Percentiles rank a stretch among this genome's conserved stretches.
Conservation (phyloP, 164 flowering plant species). For the Nelumbo lutea region DNA sequence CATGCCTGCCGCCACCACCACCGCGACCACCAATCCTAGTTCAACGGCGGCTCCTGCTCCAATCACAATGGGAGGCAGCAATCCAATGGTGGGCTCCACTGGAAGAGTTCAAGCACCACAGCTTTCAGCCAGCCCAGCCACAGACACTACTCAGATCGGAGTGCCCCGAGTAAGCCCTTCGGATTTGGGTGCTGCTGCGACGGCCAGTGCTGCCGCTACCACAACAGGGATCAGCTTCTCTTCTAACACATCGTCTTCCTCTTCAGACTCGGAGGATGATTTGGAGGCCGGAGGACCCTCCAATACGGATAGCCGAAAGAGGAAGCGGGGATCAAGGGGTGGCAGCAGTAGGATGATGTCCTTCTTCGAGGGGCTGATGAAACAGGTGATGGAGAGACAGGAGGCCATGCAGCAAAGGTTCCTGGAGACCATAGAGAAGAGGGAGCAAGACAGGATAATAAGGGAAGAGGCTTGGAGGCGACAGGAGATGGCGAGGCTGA, state of each 20-base stretch:
- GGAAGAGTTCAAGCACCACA: conserved; percentile 9
- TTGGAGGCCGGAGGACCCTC: conserved; percentile 21
- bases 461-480: conserved; percentile 78
- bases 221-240: conserved; percentile 43
- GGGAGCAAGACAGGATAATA: conserved; percentile 62
- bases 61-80: conserved; percentile 10
- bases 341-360: conserved; percentile 35
- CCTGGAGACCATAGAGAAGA: conserved; percentile 61
- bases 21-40: background rate
- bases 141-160: conserved; percentile 10
- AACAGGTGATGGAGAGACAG: conserved; percentile 70
- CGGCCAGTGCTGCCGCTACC: conserved; percentile 11
- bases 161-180: conserved; percentile 4
- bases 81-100: conserved; percentile 11
- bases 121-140: background rate
- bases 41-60: conserved; percentile 6
- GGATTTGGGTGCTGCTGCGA: conserved; percentile 6
- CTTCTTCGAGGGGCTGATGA: conserved; percentile 60
- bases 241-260: conserved; percentile 39
- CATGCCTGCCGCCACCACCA: background rate
- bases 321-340: conserved; percentile 28
- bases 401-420: conserved; percentile 62
- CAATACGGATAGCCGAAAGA: conserved; percentile 23
- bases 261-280: conserved; percentile 33
- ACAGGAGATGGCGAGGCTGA: conserved; percentile 56